These are phyloP conservation scores for Friedmanniomyces simplex DNA, from an alignment of 495 filamentous ascomycete genomes.

Conservation along the genomic window DNA sequence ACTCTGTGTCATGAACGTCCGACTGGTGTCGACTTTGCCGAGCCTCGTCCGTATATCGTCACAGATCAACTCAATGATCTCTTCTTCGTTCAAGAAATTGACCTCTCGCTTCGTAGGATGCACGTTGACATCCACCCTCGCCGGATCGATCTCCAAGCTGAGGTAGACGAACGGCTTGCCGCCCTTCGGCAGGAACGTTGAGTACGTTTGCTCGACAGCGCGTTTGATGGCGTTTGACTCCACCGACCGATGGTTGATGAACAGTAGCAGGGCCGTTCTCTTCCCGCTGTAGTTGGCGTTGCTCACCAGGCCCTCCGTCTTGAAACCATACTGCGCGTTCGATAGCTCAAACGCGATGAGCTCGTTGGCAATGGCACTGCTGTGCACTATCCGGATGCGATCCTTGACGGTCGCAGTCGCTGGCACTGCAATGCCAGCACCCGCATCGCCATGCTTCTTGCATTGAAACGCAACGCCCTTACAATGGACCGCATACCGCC, in stretches of 20 bases:
- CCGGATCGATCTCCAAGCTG: constrained; percentile 85
- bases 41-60: constrained; percentile 68
- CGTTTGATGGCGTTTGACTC: constrained; percentile 85
- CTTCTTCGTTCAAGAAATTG: constrained; percentile 96
- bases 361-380: constrained; percentile 77
- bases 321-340: constrained; percentile 74
- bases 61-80: constrained; percentile 85
- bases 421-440: constrained; percentile 67
- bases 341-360: constrained; percentile 64
- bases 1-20: constrained; percentile 88
- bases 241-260: constrained; percentile 97
- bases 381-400: constrained; percentile 83
- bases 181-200: constrained; percentile 81
- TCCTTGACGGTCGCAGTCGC: constrained; percentile 60
- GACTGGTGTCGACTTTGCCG: constrained; percentile 82
- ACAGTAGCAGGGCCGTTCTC: constrained; percentile 76
- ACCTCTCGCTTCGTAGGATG: constrained; percentile 98
- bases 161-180: constrained; percentile 93
- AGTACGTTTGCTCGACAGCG: constrained; percentile 83
- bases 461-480: constrained; percentile 83
- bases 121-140: constrained; percentile 92
- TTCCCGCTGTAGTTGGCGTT: constrained; percentile 97
- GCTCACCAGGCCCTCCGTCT: constrained; percentile 67
- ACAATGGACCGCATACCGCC: constrained; percentile 93
- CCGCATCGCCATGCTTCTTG: constrained; percentile 88